Conservation (phyloP, 2,329 filamentous ascomycete genomes). For the Aschersonia sp. region DNA sequence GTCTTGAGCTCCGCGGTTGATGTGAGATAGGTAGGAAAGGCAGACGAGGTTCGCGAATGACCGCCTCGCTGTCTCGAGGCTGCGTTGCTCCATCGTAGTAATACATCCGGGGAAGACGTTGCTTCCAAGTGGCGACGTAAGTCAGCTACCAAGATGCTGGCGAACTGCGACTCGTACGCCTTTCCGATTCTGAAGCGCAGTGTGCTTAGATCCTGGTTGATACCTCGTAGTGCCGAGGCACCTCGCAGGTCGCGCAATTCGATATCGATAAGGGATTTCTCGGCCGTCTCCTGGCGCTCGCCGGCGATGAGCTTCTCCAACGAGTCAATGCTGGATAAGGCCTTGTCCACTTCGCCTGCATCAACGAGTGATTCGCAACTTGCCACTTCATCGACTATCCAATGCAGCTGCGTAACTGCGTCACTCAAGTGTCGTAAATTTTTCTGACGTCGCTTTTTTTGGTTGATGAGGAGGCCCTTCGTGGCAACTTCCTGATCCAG, state of each 20-base stretch:
- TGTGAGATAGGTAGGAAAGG: slow-evolving; percentile 65
- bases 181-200: slow-evolving; percentile 73
- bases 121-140: slow-evolving; percentile 65
- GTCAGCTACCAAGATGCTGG: slow-evolving; percentile 64
- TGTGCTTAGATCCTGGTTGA: slow-evolving; percentile 61
- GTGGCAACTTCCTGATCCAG: slow-evolving; percentile 80
- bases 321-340: slow-evolving; percentile 61
- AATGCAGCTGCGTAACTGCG: slow-evolving; percentile 68
- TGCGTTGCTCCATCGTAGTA: slow-evolving; percentile 73
- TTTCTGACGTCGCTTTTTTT: slow-evolving; percentile 65
- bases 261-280: slow-evolving; percentile 11
- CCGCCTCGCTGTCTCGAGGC: slow-evolving; percentile 57
- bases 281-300: slow-evolving; percentile 30
- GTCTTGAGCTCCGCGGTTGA: slow-evolving; percentile 56
- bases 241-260: slow-evolving; percentile 55
- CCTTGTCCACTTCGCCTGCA: slow-evolving; percentile 66
- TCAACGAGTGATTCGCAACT: slow-evolving; percentile 73
- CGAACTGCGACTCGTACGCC: slow-evolving; percentile 70
- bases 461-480: slow-evolving; percentile 71
- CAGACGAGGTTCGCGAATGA: slow-evolving; percentile 50
- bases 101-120: slow-evolving; percentile 56
- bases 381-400: slow-evolving; percentile 61
- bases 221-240: slow-evolving; percentile 65
- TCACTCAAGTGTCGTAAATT: slow-evolving; percentile 74
- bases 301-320: slow-evolving; percentile 73